Evolutionary conservation across 2,329 filamentous ascomycete genomes (phyloP).

Genomic region (Colletotrichum plurivorum): DNA sequence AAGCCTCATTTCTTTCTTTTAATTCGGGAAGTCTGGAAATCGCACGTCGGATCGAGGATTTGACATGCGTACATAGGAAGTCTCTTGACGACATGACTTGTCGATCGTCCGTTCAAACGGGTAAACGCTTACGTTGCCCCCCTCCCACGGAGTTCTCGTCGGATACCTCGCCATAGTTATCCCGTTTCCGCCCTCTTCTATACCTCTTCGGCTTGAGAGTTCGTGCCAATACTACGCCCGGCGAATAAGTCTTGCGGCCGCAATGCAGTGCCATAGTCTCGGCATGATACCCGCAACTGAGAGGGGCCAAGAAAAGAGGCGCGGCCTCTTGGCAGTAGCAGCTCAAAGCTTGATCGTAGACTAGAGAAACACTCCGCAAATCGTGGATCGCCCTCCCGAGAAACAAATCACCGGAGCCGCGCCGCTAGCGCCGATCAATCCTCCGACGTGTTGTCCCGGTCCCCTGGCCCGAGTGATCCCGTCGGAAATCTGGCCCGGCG

Average conservation of each 20-base stretch:
- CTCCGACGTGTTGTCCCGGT: background rate
- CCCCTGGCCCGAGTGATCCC: background rate
- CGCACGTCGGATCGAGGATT: background rate
- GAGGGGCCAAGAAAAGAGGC: conserved; percentile 1
- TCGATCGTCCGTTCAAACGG: background rate
- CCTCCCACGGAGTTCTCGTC: background rate
- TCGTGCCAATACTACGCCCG: background rate
- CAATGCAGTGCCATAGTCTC: background rate
- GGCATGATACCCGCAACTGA: background rate
- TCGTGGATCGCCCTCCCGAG: background rate
- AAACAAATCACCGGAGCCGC: background rate
- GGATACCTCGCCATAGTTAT: background rate
- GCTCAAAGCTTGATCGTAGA: conserved; percentile 9
- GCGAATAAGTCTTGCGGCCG: background rate
- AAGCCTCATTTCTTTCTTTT: background rate
- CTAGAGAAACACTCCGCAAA: conserved; percentile 7
- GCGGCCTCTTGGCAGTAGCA: conserved; percentile 14
- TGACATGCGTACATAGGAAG: background rate
- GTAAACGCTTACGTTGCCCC: conserved; percentile 8
- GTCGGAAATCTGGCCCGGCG: background rate
- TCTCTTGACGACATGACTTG: background rate
- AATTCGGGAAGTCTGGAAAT: background rate
- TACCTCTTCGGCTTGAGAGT: background rate
- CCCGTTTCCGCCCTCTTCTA: background rate
- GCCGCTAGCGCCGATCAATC: background rate